Conservation (phyloP, 1,284 basidiomycete genomes). For the Moesziomyces sp. region DNA sequence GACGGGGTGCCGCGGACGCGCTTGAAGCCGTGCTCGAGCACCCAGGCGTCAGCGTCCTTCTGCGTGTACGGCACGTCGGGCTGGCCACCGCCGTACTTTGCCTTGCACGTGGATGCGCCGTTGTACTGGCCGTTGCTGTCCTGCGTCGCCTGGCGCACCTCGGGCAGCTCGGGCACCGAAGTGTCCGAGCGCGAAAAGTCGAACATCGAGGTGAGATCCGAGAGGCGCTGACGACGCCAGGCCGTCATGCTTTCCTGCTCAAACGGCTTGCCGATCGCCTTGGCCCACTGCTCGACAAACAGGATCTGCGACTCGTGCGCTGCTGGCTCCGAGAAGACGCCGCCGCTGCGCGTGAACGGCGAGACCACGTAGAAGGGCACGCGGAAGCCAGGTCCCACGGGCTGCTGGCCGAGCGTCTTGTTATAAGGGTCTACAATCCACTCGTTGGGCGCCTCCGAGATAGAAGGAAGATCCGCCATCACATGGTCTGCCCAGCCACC, state of each 20-base stretch:
- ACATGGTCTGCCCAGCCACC: constrained; percentile 62
- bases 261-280: constrained; percentile 53
- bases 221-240: constrained; percentile 58
- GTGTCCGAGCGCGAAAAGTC: constrained; percentile 51
- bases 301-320: constrained; percentile 59
- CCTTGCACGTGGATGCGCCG: constrained; percentile 21
- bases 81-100: constrained; percentile 59
- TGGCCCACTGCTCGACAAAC: constrained; percentile 61
- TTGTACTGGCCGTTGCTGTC: constrained; percentile 38
- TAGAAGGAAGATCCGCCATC: constrained; percentile 17
- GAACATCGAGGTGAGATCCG: constrained; percentile 54
- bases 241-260: constrained; percentile 40
- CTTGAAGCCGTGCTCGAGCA: constrained; percentile 52
- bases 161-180: constrained; percentile 18
- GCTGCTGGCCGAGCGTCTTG: constrained; percentile 29
- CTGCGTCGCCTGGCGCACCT: constrained; percentile 24
- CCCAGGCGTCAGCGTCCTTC: constrained; percentile 5
- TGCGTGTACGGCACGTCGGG: constrained; percentile 5
- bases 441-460: constrained; percentile 41
- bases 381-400: constrained; percentile 60
- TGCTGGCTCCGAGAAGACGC: constrained; percentile 55
- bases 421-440: constrained; percentile 58
- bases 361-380: constrained; percentile 59
- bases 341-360: constrained; percentile 55
- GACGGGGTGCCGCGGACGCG: constrained; percentile 47